Evolutionary conservation across 1,284 basidiomycete genomes (phyloP).

Genomic region (Agaricales sp.): DNA sequence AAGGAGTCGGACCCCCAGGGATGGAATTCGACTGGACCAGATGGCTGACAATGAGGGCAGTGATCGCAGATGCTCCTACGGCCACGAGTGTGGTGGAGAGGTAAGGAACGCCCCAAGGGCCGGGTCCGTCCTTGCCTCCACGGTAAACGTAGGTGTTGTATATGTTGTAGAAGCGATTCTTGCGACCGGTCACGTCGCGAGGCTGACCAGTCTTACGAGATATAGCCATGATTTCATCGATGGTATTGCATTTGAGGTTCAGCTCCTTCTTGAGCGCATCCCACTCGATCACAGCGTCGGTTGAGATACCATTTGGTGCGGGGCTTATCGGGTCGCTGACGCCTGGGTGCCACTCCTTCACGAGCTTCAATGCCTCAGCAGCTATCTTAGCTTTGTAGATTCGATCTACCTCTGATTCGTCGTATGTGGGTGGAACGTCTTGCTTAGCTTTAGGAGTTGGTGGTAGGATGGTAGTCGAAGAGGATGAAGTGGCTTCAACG

Average conservation of each 20-base stretch:
- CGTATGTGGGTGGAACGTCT: slow-evolving; percentile 65
- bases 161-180: slow-evolving; percentile 66
- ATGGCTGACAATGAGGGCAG: slow-evolving; percentile 45
- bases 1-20: slow-evolving; percentile 60
- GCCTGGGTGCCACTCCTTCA: slow-evolving; percentile 63
- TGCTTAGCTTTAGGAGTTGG: slow-evolving; percentile 48
- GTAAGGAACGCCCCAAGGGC: slow-evolving; percentile 14
- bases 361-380: slow-evolving; percentile 47
- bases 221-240: slow-evolving; percentile 57
- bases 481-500: slow-evolving; percentile 32
- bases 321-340: slow-evolving; percentile 40
- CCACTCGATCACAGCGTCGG: slow-evolving; percentile 61
- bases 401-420: slow-evolving; percentile 39
- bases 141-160: slow-evolving; percentile 64
- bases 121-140: slow-evolving; percentile 18
- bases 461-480: slow-evolving; percentile 58
- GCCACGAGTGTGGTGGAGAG: slow-evolving; percentile 20
- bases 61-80: slow-evolving; percentile 45
- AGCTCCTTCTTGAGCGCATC: slow-evolving; percentile 65
- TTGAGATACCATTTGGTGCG: slow-evolving; percentile 42
- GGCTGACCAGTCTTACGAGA: slow-evolving; percentile 30
- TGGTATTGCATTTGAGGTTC: slow-evolving; percentile 65
- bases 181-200: slow-evolving; percentile 23
- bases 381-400: slow-evolving; percentile 37
- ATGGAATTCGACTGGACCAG: slow-evolving; percentile 46